Evolutionary conservation across 257 asterid species (phyloP).

Genomic region (Pogostemon cablin): DNA sequence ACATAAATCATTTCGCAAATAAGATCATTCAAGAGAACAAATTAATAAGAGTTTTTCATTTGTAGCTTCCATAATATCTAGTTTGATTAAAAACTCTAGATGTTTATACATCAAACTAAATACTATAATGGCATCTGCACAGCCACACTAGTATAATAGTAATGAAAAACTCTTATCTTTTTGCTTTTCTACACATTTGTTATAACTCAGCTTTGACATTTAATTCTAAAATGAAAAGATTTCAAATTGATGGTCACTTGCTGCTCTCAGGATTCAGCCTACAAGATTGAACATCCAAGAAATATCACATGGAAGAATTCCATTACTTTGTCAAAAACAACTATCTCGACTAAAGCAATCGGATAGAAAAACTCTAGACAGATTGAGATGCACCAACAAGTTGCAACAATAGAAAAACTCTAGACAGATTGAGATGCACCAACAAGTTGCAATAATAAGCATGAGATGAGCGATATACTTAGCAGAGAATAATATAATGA

Average conservation of each 20-base stretch:
- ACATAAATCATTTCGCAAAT: not conserved
- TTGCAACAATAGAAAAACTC: not conserved
- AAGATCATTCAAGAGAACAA: not conserved
- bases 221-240: not conserved
- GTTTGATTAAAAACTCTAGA: not conserved
- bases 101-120: not conserved
- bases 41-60: not conserved
- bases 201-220: not conserved
- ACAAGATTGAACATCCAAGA: not conserved
- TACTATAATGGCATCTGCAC: not conserved
- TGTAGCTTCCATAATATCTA: not conserved
- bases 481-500: not conserved
- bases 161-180: not conserved
- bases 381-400: not conserved
- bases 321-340: not conserved
- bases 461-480: not conserved
- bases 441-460: constrained; percentile 12
- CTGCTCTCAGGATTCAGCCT: not conserved
- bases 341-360: constrained; percentile 1
- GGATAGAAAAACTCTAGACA: not conserved
- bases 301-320: not conserved
- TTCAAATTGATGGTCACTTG: not conserved
- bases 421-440: not conserved
- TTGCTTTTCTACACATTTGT: not conserved
- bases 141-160: not conserved